Base-by-base conservation (phyloP, 2,329 filamentous ascomycete genomes). In the Calonectria ilicicola region DNA sequence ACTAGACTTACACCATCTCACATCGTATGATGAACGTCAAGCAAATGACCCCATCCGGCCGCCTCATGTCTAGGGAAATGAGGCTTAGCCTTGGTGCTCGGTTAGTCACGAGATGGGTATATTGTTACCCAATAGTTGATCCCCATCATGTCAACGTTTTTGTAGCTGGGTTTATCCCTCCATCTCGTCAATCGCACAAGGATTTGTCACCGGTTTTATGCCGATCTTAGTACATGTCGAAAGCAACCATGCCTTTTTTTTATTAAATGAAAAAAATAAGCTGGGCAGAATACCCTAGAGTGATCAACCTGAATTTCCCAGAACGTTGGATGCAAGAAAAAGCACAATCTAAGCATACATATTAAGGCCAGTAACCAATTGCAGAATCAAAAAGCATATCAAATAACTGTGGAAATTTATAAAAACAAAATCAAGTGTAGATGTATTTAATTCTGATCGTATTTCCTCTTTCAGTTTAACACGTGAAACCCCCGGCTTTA, bases 21-120 rank as follows among this genome's bases (percentile, higher is more conserved):
- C 42, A 75, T 78, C 75, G 73, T 74, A 78, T 67, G 74, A 78
- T 73, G 29, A 63, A 53, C 64, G 68, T 69, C 67, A 69, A 69
- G 40, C 65, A 63, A 64, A 70, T 46, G 56, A 35, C 69, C 68
- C 56, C 63, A 67, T 38, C 67, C 64, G 10, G 12, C 35, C 32
- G 53, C 53, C 53, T 60, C 53, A 60, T 60, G 12, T 60, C 53
- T 12, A 60, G 69, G 70, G 74, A 75, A 77, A 77, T 77, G 72
- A 77, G 72, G 70, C 66, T 32, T 72, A 44, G 71, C 47, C 70
- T 69, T 68, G 51, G 72, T 68, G 67, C 58, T 65, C 70, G 75
- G 70, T 74, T 71, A 75, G 71, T 67, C 77, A 44, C 42, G 12
- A 47, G 19, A 68, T 42, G 40, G 23, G 5, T 12, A 42, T 21